phyloP scores from a whole-genome alignment of 164 flowering plant species.

The Echeveria elegans region DNA sequence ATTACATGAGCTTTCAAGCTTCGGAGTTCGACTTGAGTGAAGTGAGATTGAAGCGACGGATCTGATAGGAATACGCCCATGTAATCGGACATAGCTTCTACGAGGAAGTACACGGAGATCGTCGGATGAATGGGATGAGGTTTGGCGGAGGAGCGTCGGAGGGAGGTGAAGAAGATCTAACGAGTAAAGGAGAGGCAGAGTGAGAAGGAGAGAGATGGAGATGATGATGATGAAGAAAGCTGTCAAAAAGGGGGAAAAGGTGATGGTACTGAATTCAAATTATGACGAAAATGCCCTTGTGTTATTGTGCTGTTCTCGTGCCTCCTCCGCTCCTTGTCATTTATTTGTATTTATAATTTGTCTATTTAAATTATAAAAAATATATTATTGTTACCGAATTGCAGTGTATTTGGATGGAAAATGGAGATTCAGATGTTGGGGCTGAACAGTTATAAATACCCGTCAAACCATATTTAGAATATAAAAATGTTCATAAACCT shows the following conservation, averaged over 20 bases:
- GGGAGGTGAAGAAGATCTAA: neutral
- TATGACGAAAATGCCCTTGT: constrained; percentile 8
- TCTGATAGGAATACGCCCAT: constrained; percentile 6
- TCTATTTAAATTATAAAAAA: too few relatives aligned
- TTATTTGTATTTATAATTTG: neutral
- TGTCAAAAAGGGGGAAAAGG: neutral
- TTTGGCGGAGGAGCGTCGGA: neutral
- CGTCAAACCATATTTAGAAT: too few relatives aligned
- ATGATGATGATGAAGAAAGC: neutral
- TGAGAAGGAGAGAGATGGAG: neutral
- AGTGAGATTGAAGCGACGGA: constrained; percentile 10
- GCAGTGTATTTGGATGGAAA: too few relatives aligned
- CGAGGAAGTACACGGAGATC: neutral
- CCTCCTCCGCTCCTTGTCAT: neutral
- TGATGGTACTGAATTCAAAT: neutral
- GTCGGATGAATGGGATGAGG: neutral
- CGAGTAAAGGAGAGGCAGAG: neutral
- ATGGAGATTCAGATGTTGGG: too few relatives aligned
- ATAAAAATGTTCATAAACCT: too few relatives aligned
- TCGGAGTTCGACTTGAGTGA: constrained; percentile 10
- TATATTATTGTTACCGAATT: too few relatives aligned
- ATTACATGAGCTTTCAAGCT: constrained; percentile 7
- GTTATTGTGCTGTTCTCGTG: neutral
- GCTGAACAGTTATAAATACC: too few relatives aligned
- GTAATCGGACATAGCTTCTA: neutral